A percentile compares a stretch with the other conserved stretches of the same genome.
phyloP scores from a whole-genome alignment of 1,139 yeast species.

The Pichia sp. region DNA sequence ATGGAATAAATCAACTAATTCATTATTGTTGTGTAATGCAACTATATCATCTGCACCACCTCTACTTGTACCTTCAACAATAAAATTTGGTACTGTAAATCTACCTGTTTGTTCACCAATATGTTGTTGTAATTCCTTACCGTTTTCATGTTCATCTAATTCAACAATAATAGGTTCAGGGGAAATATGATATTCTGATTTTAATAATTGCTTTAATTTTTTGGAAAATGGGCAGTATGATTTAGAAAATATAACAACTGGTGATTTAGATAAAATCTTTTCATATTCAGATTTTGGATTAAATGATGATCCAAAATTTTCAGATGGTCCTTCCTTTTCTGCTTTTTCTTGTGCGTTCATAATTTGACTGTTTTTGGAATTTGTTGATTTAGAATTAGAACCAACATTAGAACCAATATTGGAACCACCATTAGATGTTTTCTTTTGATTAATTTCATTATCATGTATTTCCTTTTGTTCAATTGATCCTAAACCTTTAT shows the following conservation, averaged over 20 bases:
- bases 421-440: too few relatives aligned
- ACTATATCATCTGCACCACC: constrained; percentile 81
- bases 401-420: too few relatives aligned
- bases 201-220: constrained; percentile 59
- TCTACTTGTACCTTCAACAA: constrained; percentile 56
- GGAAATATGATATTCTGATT: constrained; percentile 56
- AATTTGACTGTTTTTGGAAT: background rate
- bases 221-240: constrained; percentile 72
- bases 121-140: constrained; percentile 54
- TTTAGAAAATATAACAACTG: constrained; percentile 68
- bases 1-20: constrained; percentile 42
- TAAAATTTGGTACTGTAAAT: constrained; percentile 65
- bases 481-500: constrained; percentile 6
- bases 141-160: constrained; percentile 70
- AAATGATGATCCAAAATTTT: constrained; percentile 12
- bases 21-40: constrained; percentile 51
- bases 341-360: constrained; percentile 15
- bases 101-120: constrained; percentile 54
- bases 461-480: constrained; percentile 6
- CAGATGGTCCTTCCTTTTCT: constrained; percentile 7
- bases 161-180: constrained; percentile 77
- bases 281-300: constrained; percentile 10
- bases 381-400: background rate
- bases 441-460: constrained; percentile 2
- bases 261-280: constrained; percentile 45